Base-by-base conservation (phyloP, 495 filamentous ascomycete species). In the Extremus antarcticus region DNA sequence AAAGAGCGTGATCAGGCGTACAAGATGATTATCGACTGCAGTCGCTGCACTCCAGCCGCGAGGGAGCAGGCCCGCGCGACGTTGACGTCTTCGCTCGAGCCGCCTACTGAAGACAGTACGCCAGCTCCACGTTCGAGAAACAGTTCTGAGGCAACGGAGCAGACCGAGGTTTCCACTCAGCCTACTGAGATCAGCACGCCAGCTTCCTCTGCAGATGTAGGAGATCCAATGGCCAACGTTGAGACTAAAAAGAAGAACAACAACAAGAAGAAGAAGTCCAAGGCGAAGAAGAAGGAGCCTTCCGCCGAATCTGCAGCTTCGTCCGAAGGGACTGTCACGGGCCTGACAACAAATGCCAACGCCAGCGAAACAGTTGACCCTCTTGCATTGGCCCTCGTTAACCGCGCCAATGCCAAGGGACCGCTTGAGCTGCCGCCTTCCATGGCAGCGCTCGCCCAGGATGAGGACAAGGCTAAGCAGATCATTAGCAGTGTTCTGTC, bases 171-270 rank as follows among this genome's bases (percentile, higher is more conserved):
- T 0, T 53, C 50, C 17, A 53, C 54, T 1, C 59, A 55, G 19
- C 47, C 58, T 10, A 55, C 57, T n/a, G 57, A 56, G 20, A 32
- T 25, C 19, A 45, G 51, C 25, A 62, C 55, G 24, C 59, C 59
- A 19, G 19, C 50, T 10, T 23, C 20, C 7, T 50, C 55, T 21
- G 41, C 53, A 3, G 32, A 51, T 17, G 57, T 53, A 22, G 50
- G 17, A 4, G 50, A 52, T 17, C 17, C 38, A n/a, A 13, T 54
- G 13, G 53, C 46, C 8, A 20, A 23, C 2, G 54, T n/a, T 7
- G 57, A 53, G 10, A 50, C 51, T 29, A 66, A 59, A 35, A 63
- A 66, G 55, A 66, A 63, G 58, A 61, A 54, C 48, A 66, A 63
- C 55, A 61, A 54, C 48, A 66, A 63, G 39, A 66, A 63, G 55